Evolutionary conservation across 768 basidiomycete genomes (phyloP).

Genomic region (Boletus reticulatus): DNA sequence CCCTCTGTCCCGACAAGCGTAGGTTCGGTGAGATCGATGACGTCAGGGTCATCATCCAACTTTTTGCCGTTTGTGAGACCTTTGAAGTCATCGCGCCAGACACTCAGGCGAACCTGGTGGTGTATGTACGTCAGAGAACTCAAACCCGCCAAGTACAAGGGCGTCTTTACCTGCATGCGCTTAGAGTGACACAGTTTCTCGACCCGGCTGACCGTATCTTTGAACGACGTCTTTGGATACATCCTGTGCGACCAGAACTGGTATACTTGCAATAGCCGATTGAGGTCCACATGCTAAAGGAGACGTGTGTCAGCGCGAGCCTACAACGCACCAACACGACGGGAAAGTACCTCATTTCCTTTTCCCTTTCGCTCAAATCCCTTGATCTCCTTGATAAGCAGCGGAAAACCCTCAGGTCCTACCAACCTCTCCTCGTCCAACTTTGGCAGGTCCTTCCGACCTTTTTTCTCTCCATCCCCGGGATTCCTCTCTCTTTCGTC

Average conservation of each 20-base stretch:
- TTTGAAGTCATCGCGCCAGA: conserved; percentile 72
- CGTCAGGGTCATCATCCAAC: conserved; percentile 16
- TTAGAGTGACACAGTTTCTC: conserved; percentile 88
- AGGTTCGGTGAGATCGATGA: conserved; percentile 31
- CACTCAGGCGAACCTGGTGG: conserved; percentile 62
- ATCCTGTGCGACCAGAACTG: conserved; percentile 95
- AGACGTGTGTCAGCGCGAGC: conserved; percentile 1
- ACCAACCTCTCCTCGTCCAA: conserved; percentile 78
- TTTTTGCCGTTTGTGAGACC: conserved; percentile 39
- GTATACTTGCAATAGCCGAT: conserved; percentile 76
- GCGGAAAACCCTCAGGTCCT: conserved; percentile 74
- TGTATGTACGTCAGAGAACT: conserved; percentile 7
- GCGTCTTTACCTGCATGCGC: conserved; percentile 70
- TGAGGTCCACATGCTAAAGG: conserved; percentile 73
- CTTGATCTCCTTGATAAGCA: conserved; percentile 73
- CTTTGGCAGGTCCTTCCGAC: conserved; percentile 41
- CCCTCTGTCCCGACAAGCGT: conserved; percentile 28
- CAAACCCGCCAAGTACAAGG: neutral
- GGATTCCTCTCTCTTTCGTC: conserved; percentile 8
- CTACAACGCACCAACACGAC: neutral
- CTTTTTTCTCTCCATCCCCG: conserved; percentile 28
- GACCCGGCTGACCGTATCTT: conserved; percentile 79
- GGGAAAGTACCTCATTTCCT: conserved; percentile 74
- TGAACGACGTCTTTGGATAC: conserved; percentile 86
- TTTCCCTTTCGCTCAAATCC: conserved; percentile 82